phyloP scores from a whole-genome alignment of 768 basidiomycete species.

The Galerina marginata region DNA sequence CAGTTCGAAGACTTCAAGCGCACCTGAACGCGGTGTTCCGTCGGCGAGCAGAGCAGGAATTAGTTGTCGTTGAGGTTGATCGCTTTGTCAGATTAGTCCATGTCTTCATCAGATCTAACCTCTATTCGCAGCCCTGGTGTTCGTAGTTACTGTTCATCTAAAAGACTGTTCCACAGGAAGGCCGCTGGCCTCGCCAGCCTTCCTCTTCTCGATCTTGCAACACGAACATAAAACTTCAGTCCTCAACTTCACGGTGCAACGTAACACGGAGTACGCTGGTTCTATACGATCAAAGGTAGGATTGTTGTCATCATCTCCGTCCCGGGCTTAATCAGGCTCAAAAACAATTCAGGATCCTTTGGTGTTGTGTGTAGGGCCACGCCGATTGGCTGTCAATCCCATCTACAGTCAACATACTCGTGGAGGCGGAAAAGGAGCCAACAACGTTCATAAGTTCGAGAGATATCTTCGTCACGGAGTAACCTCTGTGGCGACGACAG shows the following conservation, averaged over 20 bases:
- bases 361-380: slow-evolving; percentile 87
- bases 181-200: slow-evolving; percentile 58
- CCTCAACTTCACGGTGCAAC: slow-evolving; percentile 89
- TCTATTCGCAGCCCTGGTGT: slow-evolving; percentile 68
- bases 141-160: slow-evolving; percentile 78
- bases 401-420: slow-evolving; percentile 91
- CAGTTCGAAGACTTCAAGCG: slow-evolving; percentile 95
- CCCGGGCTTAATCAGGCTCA: not conserved
- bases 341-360: slow-evolving; percentile 71
- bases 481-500: slow-evolving; percentile 81
- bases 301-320: not conserved
- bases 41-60: slow-evolving; percentile 68
- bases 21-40: slow-evolving; percentile 79
- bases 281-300: slow-evolving; percentile 89
- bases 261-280: slow-evolving; percentile 92
- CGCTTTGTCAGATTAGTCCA: not conserved
- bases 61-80: slow-evolving; percentile 71
- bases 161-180: slow-evolving; percentile 76
- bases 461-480: slow-evolving; percentile 84
- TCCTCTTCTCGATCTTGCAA: slow-evolving; percentile 83
- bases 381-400: slow-evolving; percentile 84
- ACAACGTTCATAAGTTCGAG: slow-evolving; percentile 98
- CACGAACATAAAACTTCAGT: slow-evolving; percentile 97
- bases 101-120: not conserved
- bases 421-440: slow-evolving; percentile 88